These are phyloP conservation scores for Vicia sativa DNA, from an alignment of 306 rosid genomes.

Conservation along the genomic window DNA sequence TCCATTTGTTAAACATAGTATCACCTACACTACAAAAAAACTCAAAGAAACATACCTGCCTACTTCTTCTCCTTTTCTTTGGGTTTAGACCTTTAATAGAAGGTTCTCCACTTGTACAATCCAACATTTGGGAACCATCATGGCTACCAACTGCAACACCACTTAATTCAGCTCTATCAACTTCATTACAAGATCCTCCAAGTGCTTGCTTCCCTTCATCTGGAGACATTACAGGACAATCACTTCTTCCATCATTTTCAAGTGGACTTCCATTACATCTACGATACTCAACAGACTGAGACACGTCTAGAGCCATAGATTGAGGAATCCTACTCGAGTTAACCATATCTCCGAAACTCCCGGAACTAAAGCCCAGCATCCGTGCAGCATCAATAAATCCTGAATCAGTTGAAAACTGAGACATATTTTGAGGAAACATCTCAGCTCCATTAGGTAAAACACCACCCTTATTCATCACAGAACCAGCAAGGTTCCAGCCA, in stretches of 20 bases:
- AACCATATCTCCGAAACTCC: conserved; percentile 57
- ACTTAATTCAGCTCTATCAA: conserved; percentile 70
- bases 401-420: conserved; percentile 83
- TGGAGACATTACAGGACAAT: conserved; percentile 53
- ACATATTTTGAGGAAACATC: conserved; percentile 61
- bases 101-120: conserved; percentile 57
- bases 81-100: conserved; percentile 53
- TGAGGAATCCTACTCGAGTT: conserved; percentile 66
- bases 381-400: conserved; percentile 85
- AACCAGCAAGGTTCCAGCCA: conserved; percentile 63
- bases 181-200: conserved; percentile 58
- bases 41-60: conserved; percentile 55
- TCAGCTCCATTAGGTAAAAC: conserved; percentile 58
- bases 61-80: conserved; percentile 83
- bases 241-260: conserved; percentile 54
- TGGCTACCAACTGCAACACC: conserved; percentile 43
- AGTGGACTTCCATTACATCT: conserved; percentile 55
- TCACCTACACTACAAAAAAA: conserved; percentile 1
- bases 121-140: conserved; percentile 60
- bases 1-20: neutral
- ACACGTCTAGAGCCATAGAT: conserved; percentile 45
- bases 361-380: conserved; percentile 72
- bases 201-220: conserved; percentile 63
- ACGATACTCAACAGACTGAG: conserved; percentile 50
- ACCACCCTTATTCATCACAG: conserved; percentile 56